Conservation (phyloP, 441 rosid genomes). For the Pelargonium fulgidum region DNA sequence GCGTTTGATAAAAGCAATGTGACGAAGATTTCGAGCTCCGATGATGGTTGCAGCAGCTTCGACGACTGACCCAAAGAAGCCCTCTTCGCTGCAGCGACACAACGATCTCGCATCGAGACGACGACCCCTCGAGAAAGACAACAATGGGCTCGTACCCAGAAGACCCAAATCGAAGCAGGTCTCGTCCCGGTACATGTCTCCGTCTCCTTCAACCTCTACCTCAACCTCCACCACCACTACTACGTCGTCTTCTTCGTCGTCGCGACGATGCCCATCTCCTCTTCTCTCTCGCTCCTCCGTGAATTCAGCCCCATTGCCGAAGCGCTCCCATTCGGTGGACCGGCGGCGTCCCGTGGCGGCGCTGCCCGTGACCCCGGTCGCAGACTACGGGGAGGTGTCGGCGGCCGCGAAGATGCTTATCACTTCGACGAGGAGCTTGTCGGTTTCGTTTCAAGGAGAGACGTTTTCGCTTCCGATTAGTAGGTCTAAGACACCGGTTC, state of each 20-base stretch:
- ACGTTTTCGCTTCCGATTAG: conserved; percentile 63
- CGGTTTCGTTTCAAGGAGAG: conserved; percentile 68
- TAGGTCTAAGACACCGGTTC: conserved; percentile 39
- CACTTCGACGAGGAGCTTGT: conserved; percentile 56
- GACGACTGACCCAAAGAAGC: background rate
- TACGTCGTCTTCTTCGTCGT: conserved; percentile 32
- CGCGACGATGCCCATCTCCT: conserved; percentile 17
- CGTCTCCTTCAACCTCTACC: conserved; percentile 60
- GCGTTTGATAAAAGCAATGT: too few species aligned
- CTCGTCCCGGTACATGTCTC: conserved; percentile 75
- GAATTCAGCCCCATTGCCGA: conserved; percentile 31
- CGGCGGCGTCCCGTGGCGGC: conserved; percentile 18
- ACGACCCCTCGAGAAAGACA: background rate
- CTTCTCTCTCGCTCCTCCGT: conserved; percentile 15
- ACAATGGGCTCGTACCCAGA: conserved; percentile 19
- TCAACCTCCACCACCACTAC: conserved; percentile 32
- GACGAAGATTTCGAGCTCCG: too few species aligned
- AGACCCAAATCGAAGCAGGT: conserved; percentile 57
- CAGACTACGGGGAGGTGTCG: conserved; percentile 31
- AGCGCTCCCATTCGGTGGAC: conserved; percentile 43
- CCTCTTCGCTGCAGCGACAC: background rate
- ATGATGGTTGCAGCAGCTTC: background rate
- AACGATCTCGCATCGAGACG: background rate
- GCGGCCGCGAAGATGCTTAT: conserved; percentile 50
- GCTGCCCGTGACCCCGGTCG: conserved; percentile 26